Percentiles rank a stretch among this genome's conserved stretches.
phyloP scores from a whole-genome alignment of 1,139 yeast genomes.

The Geotrichum reessii region DNA sequence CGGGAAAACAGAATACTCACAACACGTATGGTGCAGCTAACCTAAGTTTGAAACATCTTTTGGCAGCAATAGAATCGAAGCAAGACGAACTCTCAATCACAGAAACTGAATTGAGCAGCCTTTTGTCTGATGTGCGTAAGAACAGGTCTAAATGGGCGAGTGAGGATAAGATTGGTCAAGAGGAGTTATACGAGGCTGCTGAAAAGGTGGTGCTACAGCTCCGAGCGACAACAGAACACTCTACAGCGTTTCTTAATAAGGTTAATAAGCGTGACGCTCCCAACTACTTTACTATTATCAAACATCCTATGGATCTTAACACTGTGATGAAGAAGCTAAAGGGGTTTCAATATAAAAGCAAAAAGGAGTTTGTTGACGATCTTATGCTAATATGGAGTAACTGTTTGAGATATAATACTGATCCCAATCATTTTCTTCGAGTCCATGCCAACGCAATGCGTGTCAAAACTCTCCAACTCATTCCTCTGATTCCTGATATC shows the following conservation, averaged over 20 bases:
- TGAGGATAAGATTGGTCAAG: slow-evolving; percentile 93
- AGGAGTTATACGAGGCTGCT: slow-evolving; percentile 93
- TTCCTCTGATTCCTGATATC: slow-evolving; percentile 86
- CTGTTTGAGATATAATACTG: slow-evolving; percentile 88
- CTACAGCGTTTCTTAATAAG: slow-evolving; percentile 89
- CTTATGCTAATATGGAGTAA: slow-evolving; percentile 92
- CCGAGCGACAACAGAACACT: slow-evolving; percentile 90
- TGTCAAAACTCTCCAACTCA: slow-evolving; percentile 67
- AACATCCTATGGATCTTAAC: slow-evolving; percentile 93
- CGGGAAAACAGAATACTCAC: slow-evolving; percentile 25
- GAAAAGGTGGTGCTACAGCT: slow-evolving; percentile 89
- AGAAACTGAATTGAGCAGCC: slow-evolving; percentile 78
- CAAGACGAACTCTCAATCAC: slow-evolving; percentile 69
- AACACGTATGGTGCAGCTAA: slow-evolving; percentile 71
- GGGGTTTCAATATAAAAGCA: slow-evolving; percentile 70
- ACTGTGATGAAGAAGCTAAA: slow-evolving; percentile 89
- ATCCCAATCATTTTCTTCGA: slow-evolving; percentile 86
- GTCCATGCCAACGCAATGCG: slow-evolving; percentile 96
- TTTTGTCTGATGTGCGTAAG: slow-evolving; percentile 87
- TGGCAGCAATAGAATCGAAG: slow-evolving; percentile 70
- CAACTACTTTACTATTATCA: slow-evolving; percentile 82
- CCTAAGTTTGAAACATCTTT: slow-evolving; percentile 70
- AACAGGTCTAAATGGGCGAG: slow-evolving; percentile 96
- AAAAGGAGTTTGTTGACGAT: slow-evolving; percentile 86
- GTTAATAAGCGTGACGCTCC: slow-evolving; percentile 98